Percentiles rank a stretch among this genome's conserved stretches.
phyloP scores from a whole-genome alignment of 2,329 filamentous ascomycete species.

The Ophiostoma sp. region DNA sequence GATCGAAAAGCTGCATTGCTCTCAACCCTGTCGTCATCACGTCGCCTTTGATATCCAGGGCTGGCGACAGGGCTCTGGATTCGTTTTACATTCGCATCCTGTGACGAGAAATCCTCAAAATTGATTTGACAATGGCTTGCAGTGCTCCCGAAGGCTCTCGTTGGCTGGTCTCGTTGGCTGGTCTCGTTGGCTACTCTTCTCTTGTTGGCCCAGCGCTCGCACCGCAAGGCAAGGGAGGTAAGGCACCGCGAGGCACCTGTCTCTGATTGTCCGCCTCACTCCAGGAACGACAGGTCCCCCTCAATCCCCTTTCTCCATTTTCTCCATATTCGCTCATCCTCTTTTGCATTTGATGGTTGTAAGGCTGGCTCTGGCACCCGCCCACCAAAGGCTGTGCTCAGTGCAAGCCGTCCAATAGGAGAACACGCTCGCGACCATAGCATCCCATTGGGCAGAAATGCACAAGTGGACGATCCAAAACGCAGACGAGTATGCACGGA shows the following conservation, averaged over 20 bases:
- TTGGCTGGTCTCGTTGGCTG: no score
- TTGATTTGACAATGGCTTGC: constrained; percentile 29
- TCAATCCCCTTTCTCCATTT: neutral
- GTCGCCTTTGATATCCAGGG: neutral
- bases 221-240: constrained; percentile 6
- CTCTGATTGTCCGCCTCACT: constrained; percentile 29
- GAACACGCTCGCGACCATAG: neutral
- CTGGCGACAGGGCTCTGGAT: neutral
- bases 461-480: neutral
- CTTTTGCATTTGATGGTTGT: constrained; percentile 5
- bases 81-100: constrained; percentile 17
- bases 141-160: constrained; percentile 3
- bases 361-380: constrained; percentile 25
- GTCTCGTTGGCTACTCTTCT: neutral
- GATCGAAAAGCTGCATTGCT: no score
- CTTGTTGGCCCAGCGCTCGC: constrained; percentile 9
- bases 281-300: neutral
- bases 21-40: neutral
- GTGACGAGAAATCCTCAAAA: constrained; percentile 14
- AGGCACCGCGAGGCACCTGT: constrained; percentile 13
- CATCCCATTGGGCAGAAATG: constrained; percentile 32
- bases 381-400: neutral
- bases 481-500: neutral
- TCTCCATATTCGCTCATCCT: constrained; percentile 4
- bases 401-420: constrained; percentile 24